A percentile compares a stretch with the other conserved stretches of the same genome.
These are phyloP conservation scores for Rubroboletus satanas DNA, from an alignment of 768 basidiomycete genomes.

Conservation along the genomic window DNA sequence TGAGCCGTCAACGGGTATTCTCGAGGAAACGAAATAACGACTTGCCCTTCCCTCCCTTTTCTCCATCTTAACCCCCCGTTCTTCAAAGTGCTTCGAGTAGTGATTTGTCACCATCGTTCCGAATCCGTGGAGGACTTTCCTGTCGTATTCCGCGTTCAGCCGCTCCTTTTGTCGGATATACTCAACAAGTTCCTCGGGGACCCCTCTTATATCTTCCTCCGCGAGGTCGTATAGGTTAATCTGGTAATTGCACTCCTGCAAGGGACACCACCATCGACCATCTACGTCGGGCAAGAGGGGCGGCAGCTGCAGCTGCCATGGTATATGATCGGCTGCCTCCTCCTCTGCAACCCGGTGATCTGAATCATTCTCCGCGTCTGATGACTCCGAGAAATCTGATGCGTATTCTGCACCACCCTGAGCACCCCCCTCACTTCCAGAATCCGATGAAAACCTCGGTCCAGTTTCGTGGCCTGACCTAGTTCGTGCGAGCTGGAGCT, in stretches of 20 bases:
- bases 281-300: slow-evolving; percentile 42
- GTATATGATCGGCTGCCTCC: slow-evolving; percentile 31
- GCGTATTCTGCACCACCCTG: slow-evolving; percentile 39
- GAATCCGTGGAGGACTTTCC: slow-evolving; percentile 23
- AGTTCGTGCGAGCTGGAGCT: slow-evolving; percentile 15
- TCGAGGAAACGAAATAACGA: neutral
- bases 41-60: slow-evolving; percentile 19
- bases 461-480: neutral
- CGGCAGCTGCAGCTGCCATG: slow-evolving; percentile 31
- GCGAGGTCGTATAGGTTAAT: slow-evolving; percentile 46
- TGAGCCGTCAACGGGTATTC: neutral
- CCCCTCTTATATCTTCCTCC: slow-evolving; percentile 28
- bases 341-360: slow-evolving; percentile 18
- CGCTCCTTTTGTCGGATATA: slow-evolving; percentile 34
- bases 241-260: slow-evolving; percentile 37
- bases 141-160: slow-evolving; percentile 34
- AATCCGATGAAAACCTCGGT: slow-evolving; percentile 10
- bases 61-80: slow-evolving; percentile 17
- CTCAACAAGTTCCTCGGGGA: slow-evolving; percentile 20
- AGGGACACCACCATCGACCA: slow-evolving; percentile 53
- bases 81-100: slow-evolving; percentile 23
- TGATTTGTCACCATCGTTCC: slow-evolving; percentile 24
- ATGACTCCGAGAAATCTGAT: slow-evolving; percentile 55
- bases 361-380: slow-evolving; percentile 42
- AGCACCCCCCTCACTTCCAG: slow-evolving; percentile 19